Percentiles rank a stretch among this genome's conserved stretches.
phyloP scores from a whole-genome alignment of 768 basidiomycete genomes.

The button mushroom (Agaricus bisporus) region DNA sequence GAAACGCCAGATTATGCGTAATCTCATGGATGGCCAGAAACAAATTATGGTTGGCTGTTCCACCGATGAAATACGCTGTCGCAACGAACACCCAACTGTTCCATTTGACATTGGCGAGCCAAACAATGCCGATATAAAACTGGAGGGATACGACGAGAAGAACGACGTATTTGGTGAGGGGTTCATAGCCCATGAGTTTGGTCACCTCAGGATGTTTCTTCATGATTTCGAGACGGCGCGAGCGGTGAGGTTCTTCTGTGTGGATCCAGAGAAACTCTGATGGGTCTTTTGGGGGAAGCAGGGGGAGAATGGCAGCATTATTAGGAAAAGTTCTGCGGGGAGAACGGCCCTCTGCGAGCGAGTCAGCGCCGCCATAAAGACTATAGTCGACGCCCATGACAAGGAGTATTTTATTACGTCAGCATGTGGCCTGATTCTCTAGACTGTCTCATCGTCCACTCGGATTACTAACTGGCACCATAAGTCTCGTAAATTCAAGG shows the following conservation, averaged over 20 bases:
- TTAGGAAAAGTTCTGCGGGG: slow-evolving; percentile 5
- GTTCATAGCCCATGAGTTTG: slow-evolving; percentile 94
- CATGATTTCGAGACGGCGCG: slow-evolving; percentile 81
- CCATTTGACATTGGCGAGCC: neutral
- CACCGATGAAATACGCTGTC: slow-evolving; percentile 81
- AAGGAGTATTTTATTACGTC: too few relatives aligned
- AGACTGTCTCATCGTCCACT: neutral
- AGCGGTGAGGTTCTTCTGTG: slow-evolving; percentile 96
- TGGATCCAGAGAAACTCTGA: slow-evolving; percentile 93
- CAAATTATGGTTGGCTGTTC: slow-evolving; percentile 94
- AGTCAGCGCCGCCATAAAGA: slow-evolving; percentile 80
- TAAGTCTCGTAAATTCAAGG: neutral
- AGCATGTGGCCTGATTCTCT: too few relatives aligned
- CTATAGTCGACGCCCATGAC: slow-evolving; percentile 48
- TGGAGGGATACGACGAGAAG: slow-evolving; percentile 76
- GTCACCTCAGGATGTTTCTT: slow-evolving; percentile 95
- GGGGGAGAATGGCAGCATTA: neutral
- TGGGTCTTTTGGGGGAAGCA: slow-evolving; percentile 54
- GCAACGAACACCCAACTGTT: slow-evolving; percentile 58
- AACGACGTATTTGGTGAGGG: slow-evolving; percentile 89
- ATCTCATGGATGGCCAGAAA: slow-evolving; percentile 99
- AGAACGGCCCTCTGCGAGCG: slow-evolving; percentile 46
- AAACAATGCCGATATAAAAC: slow-evolving; percentile 45
- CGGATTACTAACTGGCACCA: neutral
- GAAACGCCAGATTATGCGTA: slow-evolving; percentile 95